Conservation (phyloP, 2,329 filamentous ascomycete species). For the Teratosphaeria pseudoeucalypti region DNA sequence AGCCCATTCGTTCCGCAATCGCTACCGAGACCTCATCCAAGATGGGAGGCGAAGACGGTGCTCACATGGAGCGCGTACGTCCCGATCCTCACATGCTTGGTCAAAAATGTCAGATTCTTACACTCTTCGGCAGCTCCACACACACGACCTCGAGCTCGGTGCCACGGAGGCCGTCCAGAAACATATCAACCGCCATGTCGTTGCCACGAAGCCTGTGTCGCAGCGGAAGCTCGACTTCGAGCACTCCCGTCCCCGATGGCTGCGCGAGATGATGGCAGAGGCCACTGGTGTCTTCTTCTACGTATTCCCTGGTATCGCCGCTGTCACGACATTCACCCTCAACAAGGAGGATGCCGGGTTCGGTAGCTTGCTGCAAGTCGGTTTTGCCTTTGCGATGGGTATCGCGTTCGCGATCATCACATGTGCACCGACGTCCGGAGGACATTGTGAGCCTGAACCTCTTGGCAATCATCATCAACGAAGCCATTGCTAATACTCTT, state of each 20-base stretch:
- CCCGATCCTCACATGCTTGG: not conserved
- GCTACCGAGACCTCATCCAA: not conserved
- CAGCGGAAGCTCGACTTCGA: conserved; percentile 47
- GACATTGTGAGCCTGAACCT: conserved; percentile 12
- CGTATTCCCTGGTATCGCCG: conserved; percentile 41
- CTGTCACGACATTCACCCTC: conserved; percentile 41
- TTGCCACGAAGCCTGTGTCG: conserved; percentile 41
- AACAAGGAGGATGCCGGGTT: conserved; percentile 35
- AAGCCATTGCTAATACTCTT: not conserved
- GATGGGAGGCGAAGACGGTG: conserved; percentile 1
- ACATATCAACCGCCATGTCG: conserved; percentile 41
- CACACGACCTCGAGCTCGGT: conserved; percentile 39
- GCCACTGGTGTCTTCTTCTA: conserved; percentile 45
- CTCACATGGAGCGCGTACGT: conserved; percentile 8
- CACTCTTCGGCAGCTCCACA: conserved; percentile 11
- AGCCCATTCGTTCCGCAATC: not conserved
- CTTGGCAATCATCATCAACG: not conserved
- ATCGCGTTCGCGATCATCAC: conserved; percentile 51
- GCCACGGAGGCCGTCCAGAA: conserved; percentile 44
- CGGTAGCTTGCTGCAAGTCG: conserved; percentile 46
- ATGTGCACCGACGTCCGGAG: conserved; percentile 43
- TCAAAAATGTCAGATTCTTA: not conserved
- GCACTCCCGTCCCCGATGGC: conserved; percentile 41
- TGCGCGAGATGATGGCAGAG: conserved; percentile 47
- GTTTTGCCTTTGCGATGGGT: conserved; percentile 46